These are phyloP conservation scores for Phlebopus sp. DNA, from an alignment of 1,284 basidiomycete species.

Conservation along the genomic window DNA sequence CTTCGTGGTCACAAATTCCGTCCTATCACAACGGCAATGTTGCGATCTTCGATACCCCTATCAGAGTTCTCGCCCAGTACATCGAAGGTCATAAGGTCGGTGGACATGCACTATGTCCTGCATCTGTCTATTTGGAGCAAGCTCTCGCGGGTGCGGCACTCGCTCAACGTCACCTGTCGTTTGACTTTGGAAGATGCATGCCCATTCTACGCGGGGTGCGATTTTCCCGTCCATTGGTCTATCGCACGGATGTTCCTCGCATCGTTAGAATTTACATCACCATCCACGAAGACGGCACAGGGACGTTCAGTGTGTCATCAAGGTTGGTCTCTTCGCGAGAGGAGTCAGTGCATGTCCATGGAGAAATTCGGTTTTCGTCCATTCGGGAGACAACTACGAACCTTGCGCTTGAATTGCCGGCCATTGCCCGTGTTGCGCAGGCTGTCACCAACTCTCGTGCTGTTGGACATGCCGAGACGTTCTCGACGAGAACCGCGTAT, in stretches of 20 bases:
- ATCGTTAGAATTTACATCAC: constrained; percentile 42
- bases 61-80: constrained; percentile 40
- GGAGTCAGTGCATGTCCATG: constrained; percentile 46
- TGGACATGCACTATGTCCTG: constrained; percentile 60
- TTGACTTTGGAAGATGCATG: constrained; percentile 32
- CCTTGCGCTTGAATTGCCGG: constrained; percentile 38
- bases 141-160: constrained; percentile 44
- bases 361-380: constrained; percentile 41
- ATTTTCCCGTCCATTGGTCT: constrained; percentile 57
- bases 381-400: constrained; percentile 34
- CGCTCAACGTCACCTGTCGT: constrained; percentile 31
- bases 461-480: constrained; percentile 39
- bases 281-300: constrained; percentile 35
- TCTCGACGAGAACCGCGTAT: constrained; percentile 58
- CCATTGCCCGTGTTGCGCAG: constrained; percentile 35
- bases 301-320: constrained; percentile 48
- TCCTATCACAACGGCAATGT: constrained; percentile 37
- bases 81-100: constrained; percentile 62
- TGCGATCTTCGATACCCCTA: constrained; percentile 54
- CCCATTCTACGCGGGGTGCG: constrained; percentile 42
- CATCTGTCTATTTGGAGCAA: constrained; percentile 64
- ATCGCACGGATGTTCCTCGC: constrained; percentile 33
- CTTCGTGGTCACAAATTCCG: constrained; percentile 45
- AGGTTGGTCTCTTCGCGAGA: constrained; percentile 29
- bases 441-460: constrained; percentile 28